phyloP scores from a whole-genome alignment of 208 protist genomes.

The Crithidia bombi region DNA sequence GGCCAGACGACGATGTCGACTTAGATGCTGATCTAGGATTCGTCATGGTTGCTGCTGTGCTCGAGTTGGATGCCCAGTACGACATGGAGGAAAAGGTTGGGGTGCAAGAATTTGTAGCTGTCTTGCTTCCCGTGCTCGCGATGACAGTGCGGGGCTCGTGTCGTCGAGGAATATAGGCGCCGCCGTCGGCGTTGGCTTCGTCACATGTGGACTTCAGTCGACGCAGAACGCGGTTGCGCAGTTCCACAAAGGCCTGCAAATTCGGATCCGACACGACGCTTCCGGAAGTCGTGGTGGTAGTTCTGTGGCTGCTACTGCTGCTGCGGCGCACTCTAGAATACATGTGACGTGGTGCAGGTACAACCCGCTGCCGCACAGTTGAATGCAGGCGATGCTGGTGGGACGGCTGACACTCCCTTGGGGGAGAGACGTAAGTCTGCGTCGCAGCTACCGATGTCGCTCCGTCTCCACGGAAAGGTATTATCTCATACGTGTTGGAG shows the following conservation, averaged over 20 bases:
- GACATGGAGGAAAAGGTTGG: conserved; percentile 1
- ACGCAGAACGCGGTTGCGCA: conserved; percentile 30
- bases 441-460: neutral
- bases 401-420: neutral
- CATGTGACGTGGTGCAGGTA: conserved; percentile 10
- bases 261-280: neutral
- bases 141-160: too few relatives aligned
- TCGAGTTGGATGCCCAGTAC: neutral
- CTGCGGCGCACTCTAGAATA: neutral
- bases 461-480: too few relatives aligned
- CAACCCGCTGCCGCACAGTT: neutral
- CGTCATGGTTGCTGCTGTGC: neutral
- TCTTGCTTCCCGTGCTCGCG: too few relatives aligned
- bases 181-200: neutral
- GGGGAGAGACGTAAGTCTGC: neutral
- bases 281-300: neutral
- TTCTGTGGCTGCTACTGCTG: neutral
- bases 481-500: too few relatives aligned
- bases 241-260: conserved; percentile 30
- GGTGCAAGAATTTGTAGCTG: neutral
- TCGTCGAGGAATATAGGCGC: neutral
- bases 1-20: neutral
- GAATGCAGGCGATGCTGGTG: neutral
- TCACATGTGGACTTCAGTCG: neutral
- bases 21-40: neutral